These are phyloP conservation scores for Pleurotus pulmonarius DNA, from an alignment of 768 basidiomycete genomes.

Conservation along the genomic window DNA sequence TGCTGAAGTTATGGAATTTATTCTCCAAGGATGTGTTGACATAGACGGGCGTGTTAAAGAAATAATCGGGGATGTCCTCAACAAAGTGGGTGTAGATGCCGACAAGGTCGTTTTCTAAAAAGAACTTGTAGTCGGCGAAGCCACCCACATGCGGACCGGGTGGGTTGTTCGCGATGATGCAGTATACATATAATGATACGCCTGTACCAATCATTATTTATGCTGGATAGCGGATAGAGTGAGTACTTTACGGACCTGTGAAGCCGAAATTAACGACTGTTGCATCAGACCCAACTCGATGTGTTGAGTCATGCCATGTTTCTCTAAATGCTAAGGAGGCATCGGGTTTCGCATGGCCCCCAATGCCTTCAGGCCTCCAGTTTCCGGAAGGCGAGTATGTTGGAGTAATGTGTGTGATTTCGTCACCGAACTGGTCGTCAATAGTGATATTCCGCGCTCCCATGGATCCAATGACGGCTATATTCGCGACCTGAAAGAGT, in stretches of 20 bases:
- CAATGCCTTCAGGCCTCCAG: not conserved
- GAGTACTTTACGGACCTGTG: no score
- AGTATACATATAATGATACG: constrained; percentile 14
- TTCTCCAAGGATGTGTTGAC: constrained; percentile 1
- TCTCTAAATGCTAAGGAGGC: not conserved
- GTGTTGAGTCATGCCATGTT: not conserved
- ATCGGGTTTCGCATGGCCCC: not conserved
- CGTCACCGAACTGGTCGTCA: not conserved
- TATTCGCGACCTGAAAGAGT: no score
- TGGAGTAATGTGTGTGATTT: not conserved
- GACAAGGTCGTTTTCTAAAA: constrained; percentile 8
- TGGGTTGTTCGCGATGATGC: constrained; percentile 14
- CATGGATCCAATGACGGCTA: no score
- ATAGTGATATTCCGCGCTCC: not conserved
- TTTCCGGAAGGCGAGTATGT: not conserved
- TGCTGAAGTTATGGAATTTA: not conserved
- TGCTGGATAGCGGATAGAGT: no score
- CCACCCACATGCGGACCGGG: constrained; percentile 1
- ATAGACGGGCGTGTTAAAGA: constrained; percentile 10
- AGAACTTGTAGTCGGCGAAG: constrained; percentile 10
- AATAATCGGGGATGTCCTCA: not conserved
- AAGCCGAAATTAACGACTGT: no score
- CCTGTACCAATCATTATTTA: constrained; percentile 3
- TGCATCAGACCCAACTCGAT: not conserved
- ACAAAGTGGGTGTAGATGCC: constrained; percentile 8